Percentiles rank a stretch among this genome's conserved stretches.
Evolutionary conservation across 345 rosid species (phyloP).

Genomic region (Eucalyptus pumila): DNA sequence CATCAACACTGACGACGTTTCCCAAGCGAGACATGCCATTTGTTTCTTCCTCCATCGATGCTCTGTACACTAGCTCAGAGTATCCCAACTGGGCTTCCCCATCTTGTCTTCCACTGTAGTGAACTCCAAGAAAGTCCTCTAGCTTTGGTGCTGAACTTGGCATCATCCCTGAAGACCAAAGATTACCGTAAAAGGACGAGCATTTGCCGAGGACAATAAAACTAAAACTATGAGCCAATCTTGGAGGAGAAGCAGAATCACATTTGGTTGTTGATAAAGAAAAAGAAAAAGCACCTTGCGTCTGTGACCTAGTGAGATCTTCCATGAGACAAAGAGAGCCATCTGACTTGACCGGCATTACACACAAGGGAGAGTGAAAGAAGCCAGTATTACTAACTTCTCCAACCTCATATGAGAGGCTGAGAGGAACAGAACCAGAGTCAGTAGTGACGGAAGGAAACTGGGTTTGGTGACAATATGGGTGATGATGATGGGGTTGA

Average conservation of each 20-base stretch:
- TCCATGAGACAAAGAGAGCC: conserved; percentile 59
- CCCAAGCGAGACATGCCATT: background rate
- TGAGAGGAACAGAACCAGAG: conserved; percentile 15
- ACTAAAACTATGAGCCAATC: background rate
- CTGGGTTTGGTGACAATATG: background rate
- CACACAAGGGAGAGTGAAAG: conserved; percentile 34
- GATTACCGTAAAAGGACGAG: background rate
- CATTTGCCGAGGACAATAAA: background rate
- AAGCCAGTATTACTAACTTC: conserved; percentile 11
- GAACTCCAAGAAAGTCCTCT: conserved; percentile 54
- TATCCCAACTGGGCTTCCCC: background rate
- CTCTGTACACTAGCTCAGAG: background rate
- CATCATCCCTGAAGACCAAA: conserved; percentile 18
- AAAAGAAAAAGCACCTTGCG: background rate
- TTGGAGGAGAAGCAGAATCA: background rate
- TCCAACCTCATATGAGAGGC: background rate
- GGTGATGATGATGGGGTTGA: conserved; percentile 10
- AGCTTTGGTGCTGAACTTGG: conserved; percentile 44
- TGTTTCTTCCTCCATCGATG: conserved; percentile 2
- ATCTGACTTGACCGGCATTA: conserved; percentile 60
- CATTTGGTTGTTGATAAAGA: background rate
- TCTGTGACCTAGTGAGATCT: conserved; percentile 43
- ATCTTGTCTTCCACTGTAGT: background rate
- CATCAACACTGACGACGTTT: background rate
- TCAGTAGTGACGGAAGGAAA: conserved; percentile 2